These are phyloP conservation scores for Arabidopsis suecica DNA, from an alignment of 345 rosid genomes.

Conservation along the genomic window DNA sequence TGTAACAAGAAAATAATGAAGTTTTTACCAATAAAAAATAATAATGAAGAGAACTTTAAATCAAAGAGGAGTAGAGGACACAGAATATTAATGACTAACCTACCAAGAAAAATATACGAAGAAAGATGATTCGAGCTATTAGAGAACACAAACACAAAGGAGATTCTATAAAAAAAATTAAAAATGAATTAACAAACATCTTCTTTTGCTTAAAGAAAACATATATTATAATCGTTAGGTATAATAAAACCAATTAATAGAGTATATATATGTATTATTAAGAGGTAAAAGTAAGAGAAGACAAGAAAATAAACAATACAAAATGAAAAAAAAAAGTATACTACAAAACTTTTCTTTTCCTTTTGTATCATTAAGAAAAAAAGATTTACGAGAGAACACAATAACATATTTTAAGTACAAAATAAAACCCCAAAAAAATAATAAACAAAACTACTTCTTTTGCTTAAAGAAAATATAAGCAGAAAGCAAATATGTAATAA, in stretches of 20 bases:
- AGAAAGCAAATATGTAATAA: conserved; percentile 16
- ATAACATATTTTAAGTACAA: not conserved
- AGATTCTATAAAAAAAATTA: not conserved
- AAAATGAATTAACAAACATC: conserved; percentile 6
- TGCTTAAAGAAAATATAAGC: conserved; percentile 22
- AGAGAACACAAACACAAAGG: not conserved
- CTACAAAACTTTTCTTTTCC: not conserved
- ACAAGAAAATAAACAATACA: not conserved
- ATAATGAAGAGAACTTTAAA: not conserved
- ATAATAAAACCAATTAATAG: too few species aligned
- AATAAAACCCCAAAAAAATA: not conserved
- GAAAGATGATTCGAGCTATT: conserved; percentile 10
- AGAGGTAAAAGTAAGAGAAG: conserved; percentile 19
- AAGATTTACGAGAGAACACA: not conserved
- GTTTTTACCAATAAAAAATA: not conserved
- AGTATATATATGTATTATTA: conserved; percentile 7
- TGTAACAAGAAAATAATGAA: not conserved
- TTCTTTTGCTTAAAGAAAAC: conserved; percentile 2
- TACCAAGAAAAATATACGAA: not conserved
- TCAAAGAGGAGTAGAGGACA: not conserved
- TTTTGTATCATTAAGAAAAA: not conserved
- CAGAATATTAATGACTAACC: not conserved
- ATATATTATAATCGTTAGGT: conserved; percentile 13
- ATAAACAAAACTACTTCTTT: conserved; percentile 8
- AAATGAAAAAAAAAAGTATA: not conserved